phyloP scores from a whole-genome alignment of 1,139 yeast species.

The Casaregolazyma suthepensis region DNA sequence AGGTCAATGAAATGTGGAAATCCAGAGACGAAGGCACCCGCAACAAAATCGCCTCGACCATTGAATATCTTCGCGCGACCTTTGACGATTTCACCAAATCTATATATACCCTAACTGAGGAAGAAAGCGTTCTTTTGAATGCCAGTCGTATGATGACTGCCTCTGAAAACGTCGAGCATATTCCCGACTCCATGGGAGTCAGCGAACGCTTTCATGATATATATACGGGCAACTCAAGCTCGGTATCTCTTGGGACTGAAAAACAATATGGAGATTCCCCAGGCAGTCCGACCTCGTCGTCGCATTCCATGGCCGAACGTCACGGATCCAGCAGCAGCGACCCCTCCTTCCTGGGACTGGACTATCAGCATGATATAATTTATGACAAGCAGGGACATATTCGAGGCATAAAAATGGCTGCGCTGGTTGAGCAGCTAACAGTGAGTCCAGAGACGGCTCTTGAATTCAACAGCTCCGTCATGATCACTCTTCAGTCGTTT shows the following conservation, averaged over 20 bases:
- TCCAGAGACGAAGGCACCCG: conserved; percentile 16
- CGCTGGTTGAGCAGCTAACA: conserved; percentile 76
- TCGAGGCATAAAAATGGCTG: conserved; percentile 82
- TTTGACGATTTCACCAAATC: conserved; percentile 9
- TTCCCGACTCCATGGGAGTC: conserved; percentile 7
- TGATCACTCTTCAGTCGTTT: conserved; percentile 72
- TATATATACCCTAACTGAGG: conserved; percentile 7
- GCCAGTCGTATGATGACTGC: conserved; percentile 7
- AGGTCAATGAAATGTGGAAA: conserved; percentile 18
- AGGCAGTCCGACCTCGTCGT: not conserved
- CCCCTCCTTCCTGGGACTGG: conserved; percentile 77
- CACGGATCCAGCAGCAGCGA: conserved; percentile 5
- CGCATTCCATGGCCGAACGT: not conserved
- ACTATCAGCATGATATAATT: conserved; percentile 65
- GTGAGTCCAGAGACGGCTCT: conserved; percentile 69
- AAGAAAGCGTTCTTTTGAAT: conserved; percentile 5
- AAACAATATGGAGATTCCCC: not conserved
- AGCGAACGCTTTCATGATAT: conserved; percentile 3
- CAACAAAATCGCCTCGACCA: conserved; percentile 13
- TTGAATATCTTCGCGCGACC: conserved; percentile 11
- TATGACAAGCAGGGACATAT: conserved; percentile 68
- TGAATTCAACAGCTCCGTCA: conserved; percentile 61
- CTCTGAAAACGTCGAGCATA: conserved; percentile 8
- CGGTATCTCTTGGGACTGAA: not conserved
- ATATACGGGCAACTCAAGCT: not conserved